These are phyloP conservation scores for Hansenula lynferdii DNA, from an alignment of 1,139 yeast species.

Conservation along the genomic window DNA sequence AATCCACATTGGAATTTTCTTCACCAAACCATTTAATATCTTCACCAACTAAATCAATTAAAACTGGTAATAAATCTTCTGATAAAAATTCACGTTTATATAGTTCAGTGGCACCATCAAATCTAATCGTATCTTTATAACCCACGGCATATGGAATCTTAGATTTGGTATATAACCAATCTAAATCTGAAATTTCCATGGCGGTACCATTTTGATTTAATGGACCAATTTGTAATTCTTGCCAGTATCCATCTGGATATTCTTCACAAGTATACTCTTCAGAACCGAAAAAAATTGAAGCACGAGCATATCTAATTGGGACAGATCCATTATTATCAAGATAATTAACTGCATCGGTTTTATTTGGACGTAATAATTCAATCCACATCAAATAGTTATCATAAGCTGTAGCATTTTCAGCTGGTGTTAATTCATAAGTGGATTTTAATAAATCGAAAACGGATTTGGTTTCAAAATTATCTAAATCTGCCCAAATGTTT, in stretches of 20 bases:
- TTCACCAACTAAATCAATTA: slow-evolving; percentile 7
- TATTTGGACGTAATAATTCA: slow-evolving; percentile 21
- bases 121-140: slow-evolving; percentile 14
- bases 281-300: slow-evolving; percentile 20
- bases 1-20: slow-evolving; percentile 14
- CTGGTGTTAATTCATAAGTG: slow-evolving; percentile 15
- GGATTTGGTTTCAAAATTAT: slow-evolving; percentile 14
- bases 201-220: slow-evolving; percentile 13
- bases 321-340: slow-evolving; percentile 16
- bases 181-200: slow-evolving; percentile 9
- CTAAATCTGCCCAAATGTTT: slow-evolving; percentile 21
- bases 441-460: slow-evolving; percentile 12
- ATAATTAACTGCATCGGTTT: slow-evolving; percentile 20
- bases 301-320: slow-evolving; percentile 20
- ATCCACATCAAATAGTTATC: slow-evolving; percentile 22
- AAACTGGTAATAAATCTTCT: slow-evolving; percentile 6
- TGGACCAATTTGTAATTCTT: slow-evolving; percentile 22
- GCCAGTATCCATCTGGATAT: slow-evolving; percentile 22
- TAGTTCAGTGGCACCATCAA: slow-evolving; percentile 6
- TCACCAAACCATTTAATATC: slow-evolving; percentile 13
- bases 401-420: slow-evolving; percentile 16
- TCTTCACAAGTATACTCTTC: slow-evolving; percentile 17
- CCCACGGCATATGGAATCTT: slow-evolving; percentile 16
- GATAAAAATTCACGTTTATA: slow-evolving; percentile 7
- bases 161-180: slow-evolving; percentile 18